These are phyloP conservation scores for Laguncularia racemosa DNA, from an alignment of 345 rosid species.

Conservation along the genomic window DNA sequence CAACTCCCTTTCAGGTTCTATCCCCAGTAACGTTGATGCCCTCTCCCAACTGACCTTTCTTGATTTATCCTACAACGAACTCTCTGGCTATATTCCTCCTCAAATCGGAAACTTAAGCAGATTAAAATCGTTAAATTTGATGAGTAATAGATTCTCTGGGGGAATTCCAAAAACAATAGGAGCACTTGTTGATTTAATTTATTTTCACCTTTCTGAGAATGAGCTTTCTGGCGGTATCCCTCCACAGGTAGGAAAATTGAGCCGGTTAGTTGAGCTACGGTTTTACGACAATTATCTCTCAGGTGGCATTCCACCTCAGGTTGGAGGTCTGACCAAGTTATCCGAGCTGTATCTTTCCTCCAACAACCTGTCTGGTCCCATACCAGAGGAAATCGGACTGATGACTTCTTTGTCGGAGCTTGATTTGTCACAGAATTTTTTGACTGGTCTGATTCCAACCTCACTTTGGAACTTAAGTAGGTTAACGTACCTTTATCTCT, in stretches of 20 bases:
- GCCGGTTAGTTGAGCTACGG: no score
- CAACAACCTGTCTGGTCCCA: constrained; percentile 6
- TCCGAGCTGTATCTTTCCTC: rapidly evolving
- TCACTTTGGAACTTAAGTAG: neutral
- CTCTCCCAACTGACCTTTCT: constrained; percentile 1
- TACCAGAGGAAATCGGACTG: neutral
- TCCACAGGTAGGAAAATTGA: no score
- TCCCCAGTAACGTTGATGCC: constrained; percentile 1
- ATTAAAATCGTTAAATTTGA: no score
- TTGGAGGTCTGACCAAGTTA: neutral
- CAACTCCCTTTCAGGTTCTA: neutral
- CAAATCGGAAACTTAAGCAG: no score
- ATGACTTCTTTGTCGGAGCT: neutral
- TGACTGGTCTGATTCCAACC: neutral
- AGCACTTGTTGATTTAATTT: no score
- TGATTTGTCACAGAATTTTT: neutral
- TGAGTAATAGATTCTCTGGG: no score
- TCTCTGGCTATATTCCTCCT: no score
- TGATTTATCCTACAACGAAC: neutral
- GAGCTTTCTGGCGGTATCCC: no score
- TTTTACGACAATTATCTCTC: no score
- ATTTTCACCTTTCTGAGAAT: no score
- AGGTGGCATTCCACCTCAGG: no score
- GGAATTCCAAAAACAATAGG: no score
- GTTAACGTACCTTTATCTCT: neutral